Conservation (phyloP, 352 stramenopile species). For the Aphanomyces cochlioides region DNA sequence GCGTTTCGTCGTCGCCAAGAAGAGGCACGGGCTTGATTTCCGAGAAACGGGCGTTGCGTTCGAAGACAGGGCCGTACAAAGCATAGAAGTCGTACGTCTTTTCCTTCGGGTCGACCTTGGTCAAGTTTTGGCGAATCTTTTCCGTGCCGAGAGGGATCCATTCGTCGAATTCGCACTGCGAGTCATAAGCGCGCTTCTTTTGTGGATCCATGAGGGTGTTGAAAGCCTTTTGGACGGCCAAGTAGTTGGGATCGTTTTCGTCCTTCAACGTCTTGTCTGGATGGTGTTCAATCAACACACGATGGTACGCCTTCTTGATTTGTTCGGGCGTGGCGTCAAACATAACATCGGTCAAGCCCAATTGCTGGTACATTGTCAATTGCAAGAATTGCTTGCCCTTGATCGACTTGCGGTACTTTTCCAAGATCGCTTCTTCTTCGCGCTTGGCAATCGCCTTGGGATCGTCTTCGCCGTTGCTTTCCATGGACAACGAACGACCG, state of each 20-base stretch:
- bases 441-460: slow-evolving; percentile 57
- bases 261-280: slow-evolving; percentile 86
- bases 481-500: slow-evolving; percentile 69
- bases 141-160: slow-evolving; percentile 69
- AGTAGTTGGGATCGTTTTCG: slow-evolving; percentile 86
- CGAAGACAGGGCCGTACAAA: slow-evolving; percentile 76
- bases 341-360: slow-evolving; percentile 65
- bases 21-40: slow-evolving; percentile 69
- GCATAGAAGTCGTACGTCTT: slow-evolving; percentile 62
- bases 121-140: slow-evolving; percentile 41
- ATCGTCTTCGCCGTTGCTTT: slow-evolving; percentile 59
- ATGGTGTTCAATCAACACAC: slow-evolving; percentile 85
- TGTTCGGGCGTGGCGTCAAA: slow-evolving; percentile 80
- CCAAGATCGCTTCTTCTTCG: slow-evolving; percentile 59
- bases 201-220: slow-evolving; percentile 69
- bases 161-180: slow-evolving; percentile 84
- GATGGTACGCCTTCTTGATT: slow-evolving; percentile 86
- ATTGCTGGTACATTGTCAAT: slow-evolving; percentile 84
- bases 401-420: slow-evolving; percentile 80
- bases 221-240: slow-evolving; percentile 83
- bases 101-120: slow-evolving; percentile 36
- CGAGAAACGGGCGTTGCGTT: slow-evolving; percentile 74
- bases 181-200: slow-evolving; percentile 84
- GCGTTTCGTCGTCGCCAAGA: slow-evolving; percentile 55
- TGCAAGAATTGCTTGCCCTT: slow-evolving; percentile 77